Conservation (phyloP, 345 rosid species). For the Raphanus raphanistrum region DNA sequence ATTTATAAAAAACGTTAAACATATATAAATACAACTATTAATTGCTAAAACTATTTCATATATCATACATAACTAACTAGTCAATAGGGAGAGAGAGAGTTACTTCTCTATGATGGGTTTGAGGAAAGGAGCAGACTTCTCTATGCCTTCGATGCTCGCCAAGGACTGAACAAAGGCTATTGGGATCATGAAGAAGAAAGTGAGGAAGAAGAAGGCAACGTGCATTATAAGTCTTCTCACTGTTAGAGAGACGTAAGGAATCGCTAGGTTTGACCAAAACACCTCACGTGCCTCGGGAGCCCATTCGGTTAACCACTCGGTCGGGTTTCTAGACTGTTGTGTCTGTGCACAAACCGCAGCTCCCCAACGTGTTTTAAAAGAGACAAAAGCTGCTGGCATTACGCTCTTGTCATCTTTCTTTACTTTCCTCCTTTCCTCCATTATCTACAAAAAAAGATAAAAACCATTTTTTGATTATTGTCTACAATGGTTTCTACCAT, state of each 20-base stretch:
- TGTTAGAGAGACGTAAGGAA: conserved; percentile 74
- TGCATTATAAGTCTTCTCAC: conserved; percentile 75
- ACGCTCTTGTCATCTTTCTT: conserved; percentile 62
- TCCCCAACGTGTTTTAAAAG: conserved; percentile 93
- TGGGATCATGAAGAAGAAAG: conserved; percentile 95
- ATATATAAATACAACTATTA: no score
- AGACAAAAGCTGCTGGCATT: conserved; percentile 96
- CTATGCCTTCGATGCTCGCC: conserved; percentile 86
- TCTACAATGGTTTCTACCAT: background rate
- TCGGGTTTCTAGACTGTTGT: conserved; percentile 82
- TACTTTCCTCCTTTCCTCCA: conserved; percentile 62
- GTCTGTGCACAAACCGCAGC: conserved; percentile 99
- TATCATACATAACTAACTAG: background rate
- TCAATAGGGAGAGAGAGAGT: conserved; percentile 17
- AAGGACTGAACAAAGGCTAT: conserved; percentile 86
- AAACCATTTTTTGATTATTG: background rate
- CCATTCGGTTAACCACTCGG: conserved; percentile 94
- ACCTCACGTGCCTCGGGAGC: conserved; percentile 95
- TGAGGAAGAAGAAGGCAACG: conserved; percentile 88
- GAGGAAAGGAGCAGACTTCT: conserved; percentile 67
- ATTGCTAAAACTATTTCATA: no score
- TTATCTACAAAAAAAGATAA: conserved; percentile 48
- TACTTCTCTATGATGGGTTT: conserved; percentile 55
- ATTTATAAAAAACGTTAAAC: no score
- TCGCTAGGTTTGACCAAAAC: conserved; percentile 81